Evolutionary conservation across 176 grass and related monocot species (phyloP), one percentile per base, ranked within the genome.

Genomic region (Elymus sibiricus): DNA sequence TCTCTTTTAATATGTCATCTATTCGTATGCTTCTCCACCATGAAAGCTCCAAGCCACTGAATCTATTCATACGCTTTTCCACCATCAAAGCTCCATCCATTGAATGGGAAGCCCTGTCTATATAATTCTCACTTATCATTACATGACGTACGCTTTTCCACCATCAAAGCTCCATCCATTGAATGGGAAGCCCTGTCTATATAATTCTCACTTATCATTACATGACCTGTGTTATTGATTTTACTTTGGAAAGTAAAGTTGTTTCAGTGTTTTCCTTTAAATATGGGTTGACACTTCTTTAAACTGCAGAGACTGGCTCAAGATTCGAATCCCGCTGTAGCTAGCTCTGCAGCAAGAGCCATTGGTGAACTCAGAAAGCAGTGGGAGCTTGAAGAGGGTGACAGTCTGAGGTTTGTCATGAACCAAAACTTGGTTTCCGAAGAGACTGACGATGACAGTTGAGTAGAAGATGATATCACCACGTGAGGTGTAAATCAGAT

Each of bases 371-470:
- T 98, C 51, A 94, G 86, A 82, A 89, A 79, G 79, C 96, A 98
- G 82, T 98, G 96, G 96, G 92, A 98, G 70, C 84, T 98, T 22
- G 96, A 98, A 91, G 96, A 98, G 90, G 96, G 96, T 37, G 96
- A 98, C 84, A 89, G 88, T 73, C 80, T 98, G 66, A 92, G 81
- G 77, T 98, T 98, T 89, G 88, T 94, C 26, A 76, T 95, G 93
- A 98, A 91, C 81, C 88, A 84, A 64, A 34, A 68, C 55, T 79
- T 80, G 56, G 60, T 46, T 58, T 65, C 64, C 1, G 76, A 91
- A 64, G 78, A 84, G 26, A 62, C 17, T 31, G 83, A 65, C 24
- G 87, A 58, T 79, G 64, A 55, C 64, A 61, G 62, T 86, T 87
- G 56, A 70, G 60, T 27, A 75, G 75, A 11, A 75, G 85, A 84